Conservation (phyloP, 768 basidiomycete genomes). For the Collybia mongolica region DNA sequence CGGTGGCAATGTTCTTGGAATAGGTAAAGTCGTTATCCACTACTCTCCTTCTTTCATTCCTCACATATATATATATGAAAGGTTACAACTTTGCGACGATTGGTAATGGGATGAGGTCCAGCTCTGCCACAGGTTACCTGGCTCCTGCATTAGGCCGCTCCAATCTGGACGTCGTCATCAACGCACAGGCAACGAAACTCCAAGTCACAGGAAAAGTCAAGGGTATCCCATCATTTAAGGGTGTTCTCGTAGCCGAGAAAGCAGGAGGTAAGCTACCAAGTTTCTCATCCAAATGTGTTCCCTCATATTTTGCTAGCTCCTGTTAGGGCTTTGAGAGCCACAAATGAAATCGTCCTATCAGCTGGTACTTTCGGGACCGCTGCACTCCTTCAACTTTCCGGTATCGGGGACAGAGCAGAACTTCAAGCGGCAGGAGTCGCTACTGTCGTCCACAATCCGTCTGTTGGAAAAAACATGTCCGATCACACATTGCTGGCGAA, state of each 20-base stretch:
- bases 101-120: slow-evolving; percentile 4
- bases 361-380: slow-evolving; percentile 10
- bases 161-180: slow-evolving; percentile 9
- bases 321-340: slow-evolving; percentile 3
- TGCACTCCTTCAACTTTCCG: slow-evolving; percentile 8
- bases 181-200: slow-evolving; percentile 7
- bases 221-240: slow-evolving; percentile 12
- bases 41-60: not conserved
- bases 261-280: not conserved
- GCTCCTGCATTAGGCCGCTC: slow-evolving; percentile 1
- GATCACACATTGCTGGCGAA: slow-evolving; percentile 9
- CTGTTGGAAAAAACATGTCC: slow-evolving; percentile 12
- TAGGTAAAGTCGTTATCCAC: not conserved
- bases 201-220: slow-evolving; percentile 4
- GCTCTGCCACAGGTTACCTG: slow-evolving; percentile 4
- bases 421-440: slow-evolving; percentile 5
- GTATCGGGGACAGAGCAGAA: slow-evolving; percentile 7
- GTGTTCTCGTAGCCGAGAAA: slow-evolving; percentile 1
- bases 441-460: slow-evolving; percentile 5
- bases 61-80: not conserved
- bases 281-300: too few relatives aligned
- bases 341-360: slow-evolving; percentile 10
- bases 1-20: slow-evolving; percentile 20
- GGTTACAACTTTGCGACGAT: slow-evolving; percentile 1
- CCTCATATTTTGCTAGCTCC: not conserved